Percentiles rank a stretch among this genome's conserved stretches.
Conservation (phyloP, 768 basidiomycete species). For the Pholiota molesta region DNA sequence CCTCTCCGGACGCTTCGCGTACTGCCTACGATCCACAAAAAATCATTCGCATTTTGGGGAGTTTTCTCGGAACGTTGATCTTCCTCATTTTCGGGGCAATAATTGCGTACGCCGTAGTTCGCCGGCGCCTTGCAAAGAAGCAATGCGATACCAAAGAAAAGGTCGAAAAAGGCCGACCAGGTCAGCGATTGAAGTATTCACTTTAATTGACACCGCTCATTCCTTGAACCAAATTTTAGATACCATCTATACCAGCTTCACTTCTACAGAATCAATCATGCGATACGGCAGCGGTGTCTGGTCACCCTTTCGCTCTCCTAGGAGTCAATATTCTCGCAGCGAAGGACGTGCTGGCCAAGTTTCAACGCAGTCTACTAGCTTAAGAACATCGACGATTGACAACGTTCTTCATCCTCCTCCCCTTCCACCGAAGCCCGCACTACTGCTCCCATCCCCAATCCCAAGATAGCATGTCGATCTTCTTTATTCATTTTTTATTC, state of each 20-base stretch:
- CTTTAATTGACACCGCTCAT: not conserved
- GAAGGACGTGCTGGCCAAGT: slow-evolving; percentile 24
- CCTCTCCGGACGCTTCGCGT: not conserved
- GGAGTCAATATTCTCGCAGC: slow-evolving; percentile 26
- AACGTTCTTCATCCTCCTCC: slow-evolving; percentile 20
- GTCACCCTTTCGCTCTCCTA: slow-evolving; percentile 23
- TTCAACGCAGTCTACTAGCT: slow-evolving; percentile 11
- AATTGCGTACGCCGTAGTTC: slow-evolving; percentile 12
- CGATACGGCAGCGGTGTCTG: slow-evolving; percentile 28
- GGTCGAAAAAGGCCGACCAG: slow-evolving; percentile 22
- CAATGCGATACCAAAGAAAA: not conserved
- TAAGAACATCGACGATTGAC: slow-evolving; percentile 19
- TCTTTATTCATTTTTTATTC: not conserved
- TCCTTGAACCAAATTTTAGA: slow-evolving; percentile 16
- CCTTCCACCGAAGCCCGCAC: slow-evolving; percentile 26
- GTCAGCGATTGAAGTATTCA: slow-evolving; percentile 13
- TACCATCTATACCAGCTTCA: slow-evolving; percentile 38
- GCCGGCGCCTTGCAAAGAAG: slow-evolving; percentile 11
- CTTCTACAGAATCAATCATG: slow-evolving; percentile 38
- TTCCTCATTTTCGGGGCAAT: slow-evolving; percentile 20
- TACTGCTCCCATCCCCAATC: not conserved
- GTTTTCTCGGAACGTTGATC: slow-evolving; percentile 27
- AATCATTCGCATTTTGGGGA: slow-evolving; percentile 29
- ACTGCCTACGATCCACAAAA: slow-evolving; percentile 9
- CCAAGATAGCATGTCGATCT: slow-evolving; percentile 5